Evolutionary conservation across 148 eudicot genomes (phyloP).

Genomic region (Rhododendron williamsianum): DNA sequence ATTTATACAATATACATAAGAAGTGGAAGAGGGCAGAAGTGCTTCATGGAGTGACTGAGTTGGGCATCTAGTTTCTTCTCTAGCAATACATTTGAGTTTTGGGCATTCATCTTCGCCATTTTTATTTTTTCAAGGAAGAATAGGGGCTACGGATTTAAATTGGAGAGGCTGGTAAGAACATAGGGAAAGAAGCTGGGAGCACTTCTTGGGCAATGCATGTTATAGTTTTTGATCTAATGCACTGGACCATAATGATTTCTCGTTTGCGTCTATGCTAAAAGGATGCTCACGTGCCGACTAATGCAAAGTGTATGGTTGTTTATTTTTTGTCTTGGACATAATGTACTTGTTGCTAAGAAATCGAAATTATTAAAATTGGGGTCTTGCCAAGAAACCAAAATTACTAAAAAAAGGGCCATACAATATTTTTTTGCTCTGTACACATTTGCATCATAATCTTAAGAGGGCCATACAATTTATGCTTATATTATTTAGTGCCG

Average conservation of each 20-base stretch:
- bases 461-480: too few species aligned
- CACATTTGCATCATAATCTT: too few species aligned
- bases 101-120: not conserved
- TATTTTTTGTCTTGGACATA: too few species aligned
- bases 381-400: too few species aligned
- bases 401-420: too few species aligned
- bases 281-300: not conserved
- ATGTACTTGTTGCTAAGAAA: too few species aligned
- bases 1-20: not conserved
- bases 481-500: too few species aligned
- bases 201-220: not conserved
- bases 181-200: not conserved
- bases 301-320: not conserved
- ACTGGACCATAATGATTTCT: not conserved
- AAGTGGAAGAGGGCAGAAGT: not conserved
- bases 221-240: not conserved
- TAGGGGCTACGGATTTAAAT: not conserved
- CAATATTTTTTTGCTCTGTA: too few species aligned
- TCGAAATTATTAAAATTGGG: too few species aligned
- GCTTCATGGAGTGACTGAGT: not conserved
- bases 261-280: not conserved
- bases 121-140: not conserved
- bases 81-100: not conserved
- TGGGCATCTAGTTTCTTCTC: not conserved
- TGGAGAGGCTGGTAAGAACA: not conserved